Percentiles rank a stretch among this genome's conserved stretches.
phyloP scores from a whole-genome alignment of 345 rosid genomes.

The Lepidium aucheri region DNA sequence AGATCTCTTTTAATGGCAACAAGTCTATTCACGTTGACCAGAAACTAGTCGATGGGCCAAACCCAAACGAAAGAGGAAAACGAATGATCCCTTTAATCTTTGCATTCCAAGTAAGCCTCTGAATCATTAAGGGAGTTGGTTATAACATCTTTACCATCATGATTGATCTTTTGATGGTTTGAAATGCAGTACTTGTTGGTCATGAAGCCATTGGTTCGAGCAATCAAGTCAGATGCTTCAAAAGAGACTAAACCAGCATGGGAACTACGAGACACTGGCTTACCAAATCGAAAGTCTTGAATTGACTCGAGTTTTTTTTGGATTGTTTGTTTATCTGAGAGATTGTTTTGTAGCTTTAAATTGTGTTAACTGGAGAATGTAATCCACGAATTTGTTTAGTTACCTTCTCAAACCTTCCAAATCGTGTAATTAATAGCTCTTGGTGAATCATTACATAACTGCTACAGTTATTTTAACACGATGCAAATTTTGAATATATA shows the following conservation, averaged over 20 bases:
- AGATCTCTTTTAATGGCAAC: slow-evolving; percentile 38
- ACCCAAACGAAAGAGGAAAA: slow-evolving; percentile 47
- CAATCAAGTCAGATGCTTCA: slow-evolving; percentile 35
- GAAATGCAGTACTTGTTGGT: slow-evolving; percentile 32
- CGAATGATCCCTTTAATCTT: slow-evolving; percentile 39
- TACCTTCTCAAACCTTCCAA: not conserved
- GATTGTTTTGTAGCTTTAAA: slow-evolving; percentile 1
- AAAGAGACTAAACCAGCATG: slow-evolving; percentile 38
- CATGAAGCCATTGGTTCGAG: slow-evolving; percentile 35
- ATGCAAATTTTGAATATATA: not conserved
- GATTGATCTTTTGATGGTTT: not conserved
- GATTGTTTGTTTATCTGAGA: not conserved
- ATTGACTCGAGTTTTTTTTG: not conserved
- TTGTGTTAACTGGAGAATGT: not conserved
- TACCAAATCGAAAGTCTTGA: slow-evolving; percentile 22
- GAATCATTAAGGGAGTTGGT: not conserved
- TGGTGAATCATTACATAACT: not conserved
- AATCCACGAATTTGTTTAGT: not conserved
- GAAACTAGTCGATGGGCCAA: slow-evolving; percentile 48
- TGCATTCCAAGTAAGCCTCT: slow-evolving; percentile 39
- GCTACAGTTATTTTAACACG: slow-evolving; percentile 4
- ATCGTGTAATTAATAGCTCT: not conserved
- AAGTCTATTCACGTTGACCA: slow-evolving; percentile 38
- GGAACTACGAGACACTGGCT: slow-evolving; percentile 29
- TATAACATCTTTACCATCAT: not conserved